Conservation (phyloP, 257 asterid genomes). For the Anisodus tanguticus region DNA sequence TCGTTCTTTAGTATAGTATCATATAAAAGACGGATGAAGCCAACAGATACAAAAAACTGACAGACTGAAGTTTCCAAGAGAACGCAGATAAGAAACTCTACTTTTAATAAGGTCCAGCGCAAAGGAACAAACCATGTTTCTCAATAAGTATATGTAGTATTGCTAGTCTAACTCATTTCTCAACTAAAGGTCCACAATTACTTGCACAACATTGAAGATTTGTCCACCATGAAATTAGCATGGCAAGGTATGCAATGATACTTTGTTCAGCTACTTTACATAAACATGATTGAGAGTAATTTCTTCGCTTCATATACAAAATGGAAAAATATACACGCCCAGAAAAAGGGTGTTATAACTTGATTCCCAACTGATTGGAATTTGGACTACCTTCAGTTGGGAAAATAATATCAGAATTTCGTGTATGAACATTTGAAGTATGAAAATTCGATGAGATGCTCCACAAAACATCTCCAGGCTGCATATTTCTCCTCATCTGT, state of each 20-base stretch:
- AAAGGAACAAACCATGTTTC: neutral
- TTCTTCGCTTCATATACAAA: constrained; percentile 23
- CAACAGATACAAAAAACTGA: neutral
- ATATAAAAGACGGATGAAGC: neutral
- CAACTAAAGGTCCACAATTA: neutral
- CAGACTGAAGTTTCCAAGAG: neutral
- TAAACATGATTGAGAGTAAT: neutral
- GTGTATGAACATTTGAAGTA: constrained; percentile 58
- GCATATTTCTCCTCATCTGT: constrained; percentile 40
- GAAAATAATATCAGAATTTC: constrained; percentile 77
- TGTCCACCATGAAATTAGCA: neutral
- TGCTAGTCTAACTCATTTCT: neutral
- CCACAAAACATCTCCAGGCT: constrained; percentile 59
- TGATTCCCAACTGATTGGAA: constrained; percentile 22
- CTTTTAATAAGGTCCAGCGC: neutral
- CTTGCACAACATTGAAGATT: neutral
- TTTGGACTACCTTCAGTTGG: constrained; percentile 42
- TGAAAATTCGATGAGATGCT: constrained; percentile 57
- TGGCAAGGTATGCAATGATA: constrained; percentile 31
- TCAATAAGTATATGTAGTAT: neutral
- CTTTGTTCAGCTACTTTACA: constrained; percentile 37
- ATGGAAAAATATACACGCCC: constrained; percentile 3
- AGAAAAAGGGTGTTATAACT: constrained; percentile 15
- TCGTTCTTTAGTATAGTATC: neutral
- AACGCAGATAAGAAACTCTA: neutral